These are phyloP conservation scores for Candolleomyces efflorescens DNA, from an alignment of 768 basidiomycete genomes.

Conservation along the genomic window DNA sequence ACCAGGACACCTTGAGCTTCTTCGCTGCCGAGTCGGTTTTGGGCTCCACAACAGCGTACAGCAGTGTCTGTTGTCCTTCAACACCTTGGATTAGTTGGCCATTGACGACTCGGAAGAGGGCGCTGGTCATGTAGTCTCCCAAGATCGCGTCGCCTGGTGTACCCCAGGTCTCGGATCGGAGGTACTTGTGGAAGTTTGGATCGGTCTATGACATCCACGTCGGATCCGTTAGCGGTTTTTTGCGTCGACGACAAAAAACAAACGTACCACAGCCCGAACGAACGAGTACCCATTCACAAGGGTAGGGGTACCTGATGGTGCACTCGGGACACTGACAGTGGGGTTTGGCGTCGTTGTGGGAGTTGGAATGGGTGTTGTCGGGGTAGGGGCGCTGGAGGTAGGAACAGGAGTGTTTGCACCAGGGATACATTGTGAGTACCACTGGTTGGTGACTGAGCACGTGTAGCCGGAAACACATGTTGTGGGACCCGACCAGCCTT, in stretches of 20 bases:
- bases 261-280: slow-evolving; percentile 32
- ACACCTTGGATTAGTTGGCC: slow-evolving; percentile 55
- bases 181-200: slow-evolving; percentile 61
- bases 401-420: slow-evolving; percentile 24
- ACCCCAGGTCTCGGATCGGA: slow-evolving; percentile 43
- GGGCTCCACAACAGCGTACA: slow-evolving; percentile 48
- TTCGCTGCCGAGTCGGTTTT: slow-evolving; percentile 40
- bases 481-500: slow-evolving; percentile 49
- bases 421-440: slow-evolving; percentile 54
- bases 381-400: slow-evolving; percentile 26
- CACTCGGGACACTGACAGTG: slow-evolving; percentile 7
- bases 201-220: slow-evolving; percentile 31
- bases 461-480: slow-evolving; percentile 42
- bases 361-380: slow-evolving; percentile 27
- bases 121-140: slow-evolving; percentile 45
- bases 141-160: slow-evolving; percentile 47
- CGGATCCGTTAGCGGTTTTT: background rate
- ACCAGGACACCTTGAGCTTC: slow-evolving; percentile 49
- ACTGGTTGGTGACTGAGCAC: slow-evolving; percentile 41
- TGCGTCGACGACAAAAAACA: background rate
- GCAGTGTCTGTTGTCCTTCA: slow-evolving; percentile 25
- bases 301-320: slow-evolving; percentile 36
- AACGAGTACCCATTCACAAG: slow-evolving; percentile 48
- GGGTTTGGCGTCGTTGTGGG: slow-evolving; percentile 25
- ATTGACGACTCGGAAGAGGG: slow-evolving; percentile 51